A percentile compares a stretch with the other conserved stretches of the same genome.
These are phyloP conservation scores for Solanum appendiculatum DNA, from an alignment of 257 asterid species.

Conservation along the genomic window DNA sequence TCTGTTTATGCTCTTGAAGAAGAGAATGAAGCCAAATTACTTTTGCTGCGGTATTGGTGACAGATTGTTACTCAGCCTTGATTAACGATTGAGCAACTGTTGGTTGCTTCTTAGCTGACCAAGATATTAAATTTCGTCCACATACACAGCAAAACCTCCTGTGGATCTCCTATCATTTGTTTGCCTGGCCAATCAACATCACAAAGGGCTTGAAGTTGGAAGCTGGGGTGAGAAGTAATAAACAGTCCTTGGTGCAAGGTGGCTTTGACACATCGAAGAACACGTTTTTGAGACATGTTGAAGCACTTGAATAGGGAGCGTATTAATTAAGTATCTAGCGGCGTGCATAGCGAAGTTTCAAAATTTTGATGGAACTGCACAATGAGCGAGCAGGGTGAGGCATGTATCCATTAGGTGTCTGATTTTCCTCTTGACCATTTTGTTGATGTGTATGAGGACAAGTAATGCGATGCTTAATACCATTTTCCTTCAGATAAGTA, in stretches of 20 bases:
- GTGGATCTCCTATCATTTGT: background rate
- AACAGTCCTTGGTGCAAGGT: background rate
- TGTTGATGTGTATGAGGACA: background rate
- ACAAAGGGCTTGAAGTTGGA: background rate
- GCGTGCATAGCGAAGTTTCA: background rate
- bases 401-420: background rate
- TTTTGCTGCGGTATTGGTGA: background rate
- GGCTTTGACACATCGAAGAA: background rate
- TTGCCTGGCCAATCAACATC: background rate
- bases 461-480: background rate
- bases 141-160: background rate
- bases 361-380: background rate
- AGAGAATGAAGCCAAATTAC: background rate
- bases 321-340: background rate
- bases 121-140: background rate
- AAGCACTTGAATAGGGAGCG: background rate
- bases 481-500: background rate
- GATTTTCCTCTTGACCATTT: background rate
- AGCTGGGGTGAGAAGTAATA: background rate
- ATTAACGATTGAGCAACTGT: background rate
- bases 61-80: background rate
- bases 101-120: background rate
- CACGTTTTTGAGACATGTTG: background rate
- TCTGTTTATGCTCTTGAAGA: background rate
- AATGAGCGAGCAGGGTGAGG: background rate